These are phyloP conservation scores for Raphanus sativus DNA, from an alignment of 345 rosid species.

Conservation along the genomic window DNA sequence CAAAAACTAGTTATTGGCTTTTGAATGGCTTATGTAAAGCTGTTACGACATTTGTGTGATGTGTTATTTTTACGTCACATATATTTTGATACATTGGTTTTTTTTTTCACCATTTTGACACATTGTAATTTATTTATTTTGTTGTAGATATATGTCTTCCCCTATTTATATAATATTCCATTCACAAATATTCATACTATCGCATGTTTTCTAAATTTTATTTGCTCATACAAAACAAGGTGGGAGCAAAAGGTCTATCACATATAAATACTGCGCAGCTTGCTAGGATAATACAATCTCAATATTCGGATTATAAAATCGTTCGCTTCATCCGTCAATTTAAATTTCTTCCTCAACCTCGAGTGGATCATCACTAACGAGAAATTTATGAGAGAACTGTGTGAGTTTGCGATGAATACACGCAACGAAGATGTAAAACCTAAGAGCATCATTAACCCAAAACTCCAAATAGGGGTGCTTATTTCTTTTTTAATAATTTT, in stretches of 20 bases:
- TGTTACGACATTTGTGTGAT: not conserved
- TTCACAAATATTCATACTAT: too few relatives aligned
- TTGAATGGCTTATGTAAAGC: conserved; percentile 10
- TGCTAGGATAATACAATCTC: not conserved
- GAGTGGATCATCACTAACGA: not conserved
- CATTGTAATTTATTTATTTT: too few relatives aligned
- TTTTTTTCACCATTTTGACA: too few relatives aligned
- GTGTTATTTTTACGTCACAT: not conserved
- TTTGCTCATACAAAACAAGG: not conserved
- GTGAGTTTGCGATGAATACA: not conserved
- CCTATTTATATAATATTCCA: too few relatives aligned
- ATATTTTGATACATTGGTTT: too few relatives aligned
- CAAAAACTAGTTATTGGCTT: not conserved
- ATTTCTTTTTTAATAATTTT: too few relatives aligned
- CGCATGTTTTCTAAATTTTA: not conserved
- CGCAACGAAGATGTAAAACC: conserved; percentile 4
- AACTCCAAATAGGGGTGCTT: too few relatives aligned
- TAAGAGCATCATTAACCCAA: too few relatives aligned
- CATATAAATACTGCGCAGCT: not conserved
- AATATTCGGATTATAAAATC: not conserved
- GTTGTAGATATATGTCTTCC: too few relatives aligned
- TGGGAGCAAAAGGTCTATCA: not conserved
- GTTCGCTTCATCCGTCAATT: not conserved
- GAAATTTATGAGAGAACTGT: not conserved
- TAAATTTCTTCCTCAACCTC: not conserved